Base-by-base conservation (phyloP, 805 yeast species). In the Sugiyamaella boreocaroliniensis region DNA sequence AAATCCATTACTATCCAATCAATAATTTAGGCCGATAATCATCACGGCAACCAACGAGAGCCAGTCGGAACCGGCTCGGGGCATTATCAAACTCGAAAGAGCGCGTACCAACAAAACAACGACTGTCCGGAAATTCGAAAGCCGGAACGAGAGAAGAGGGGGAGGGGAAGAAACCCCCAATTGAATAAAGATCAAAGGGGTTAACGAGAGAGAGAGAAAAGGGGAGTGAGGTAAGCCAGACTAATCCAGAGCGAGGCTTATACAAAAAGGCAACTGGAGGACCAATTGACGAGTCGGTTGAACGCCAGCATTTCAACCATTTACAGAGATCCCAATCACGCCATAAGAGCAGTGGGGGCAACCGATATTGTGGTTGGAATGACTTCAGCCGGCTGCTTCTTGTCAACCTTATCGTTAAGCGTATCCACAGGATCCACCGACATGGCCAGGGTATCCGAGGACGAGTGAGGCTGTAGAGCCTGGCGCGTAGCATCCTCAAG, bases 401-500 rank as follows among this genome's bases (percentile, higher is more conserved):
- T 32, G 37, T 32, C 37, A 32, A 14, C 37, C 37, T 11, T 3
- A 4, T 14, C n/a, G 37, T 32, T 9, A 32, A 14, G 37, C 5
- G 6, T 6, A 22, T 32, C 4, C 8, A 4, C 37, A 11, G 37
- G 37, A 10, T 32, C 11, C 12, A 32, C 4, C n/a, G 37, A 32
- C 4, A 14, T 32, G n/a, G 37, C n/a, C 37, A 32, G 37, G 8
- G 37, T 32, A 11, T 32, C 37, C n/a, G 37, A 32, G n/a, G 37
- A 32, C 37, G 37, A 32, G 5, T 32, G n/a, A 9, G 37, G n/a
- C 3, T 14, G 12, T 2, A 32, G 5, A 11, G 4, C n/a, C 37
- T 11, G 37, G 37, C 37, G 37, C 14, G 51, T 46, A 49, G 52
- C 52, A 8, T 20, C 48, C 20, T 44, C 48, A 10, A 49, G 43